phyloP scores from a whole-genome alignment of 2,329 filamentous ascomycete species.

The Pseudogymnoascus sp. region DNA sequence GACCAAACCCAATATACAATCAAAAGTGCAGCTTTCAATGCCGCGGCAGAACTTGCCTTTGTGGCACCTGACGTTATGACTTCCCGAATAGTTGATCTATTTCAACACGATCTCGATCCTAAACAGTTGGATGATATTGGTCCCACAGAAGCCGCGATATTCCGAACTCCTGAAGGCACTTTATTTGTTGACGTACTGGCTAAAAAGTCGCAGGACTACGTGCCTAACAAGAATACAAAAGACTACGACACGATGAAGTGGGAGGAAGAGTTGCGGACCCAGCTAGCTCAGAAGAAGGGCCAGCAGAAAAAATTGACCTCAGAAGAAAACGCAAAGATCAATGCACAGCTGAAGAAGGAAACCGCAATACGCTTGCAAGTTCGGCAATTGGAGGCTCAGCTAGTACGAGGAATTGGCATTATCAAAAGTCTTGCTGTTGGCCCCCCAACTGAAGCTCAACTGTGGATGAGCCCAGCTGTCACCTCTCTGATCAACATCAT shows the following conservation, averaged over 20 bases:
- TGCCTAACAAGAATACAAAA: conserved; percentile 81
- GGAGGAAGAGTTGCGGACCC: conserved; percentile 83
- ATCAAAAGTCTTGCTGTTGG: conserved; percentile 74
- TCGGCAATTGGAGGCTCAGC: conserved; percentile 55
- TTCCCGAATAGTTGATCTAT: conserved; percentile 63
- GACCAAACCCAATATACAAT: conserved; percentile 34
- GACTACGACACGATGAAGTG: conserved; percentile 95
- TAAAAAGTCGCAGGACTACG: conserved; percentile 61
- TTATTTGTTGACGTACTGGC: conserved; percentile 85
- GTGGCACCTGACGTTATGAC: conserved; percentile 80
- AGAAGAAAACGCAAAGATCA: conserved; percentile 84
- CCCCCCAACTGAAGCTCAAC: conserved; percentile 77
- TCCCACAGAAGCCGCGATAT: conserved; percentile 85
- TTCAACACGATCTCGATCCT: conserved; percentile 64
- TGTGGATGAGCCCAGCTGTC: conserved; percentile 82
- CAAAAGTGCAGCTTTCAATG: conserved; percentile 67
- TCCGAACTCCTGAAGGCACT: conserved; percentile 79
- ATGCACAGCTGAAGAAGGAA: conserved; percentile 84
- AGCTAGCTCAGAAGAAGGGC: conserved; percentile 89
- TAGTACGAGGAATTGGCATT: conserved; percentile 78
- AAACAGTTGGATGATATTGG: conserved; percentile 63
- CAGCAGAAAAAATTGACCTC: conserved; percentile 81
- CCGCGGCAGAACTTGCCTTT: conserved; percentile 85
- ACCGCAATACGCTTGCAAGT: conserved; percentile 68
- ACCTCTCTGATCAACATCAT: conserved; percentile 64